Conservation (phyloP, 2,329 filamentous ascomycete genomes). For the Colletotrichum limetticola region DNA sequence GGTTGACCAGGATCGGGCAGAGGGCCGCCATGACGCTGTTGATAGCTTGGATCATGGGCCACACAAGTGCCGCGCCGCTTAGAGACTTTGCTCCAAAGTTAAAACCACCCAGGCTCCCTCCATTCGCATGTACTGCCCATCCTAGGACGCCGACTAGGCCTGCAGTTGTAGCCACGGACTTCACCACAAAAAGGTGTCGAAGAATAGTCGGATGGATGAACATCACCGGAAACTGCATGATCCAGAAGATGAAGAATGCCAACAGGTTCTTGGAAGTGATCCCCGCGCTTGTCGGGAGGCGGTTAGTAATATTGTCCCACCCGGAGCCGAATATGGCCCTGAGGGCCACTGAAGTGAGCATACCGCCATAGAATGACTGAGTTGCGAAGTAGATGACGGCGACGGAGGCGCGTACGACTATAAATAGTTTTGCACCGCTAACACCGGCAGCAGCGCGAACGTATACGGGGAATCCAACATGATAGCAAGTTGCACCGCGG, state of each 20-base stretch:
- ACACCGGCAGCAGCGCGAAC: constrained; percentile 46
- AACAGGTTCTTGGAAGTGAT: constrained; percentile 62
- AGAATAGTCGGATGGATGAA: constrained; percentile 61
- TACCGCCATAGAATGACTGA: constrained; percentile 47
- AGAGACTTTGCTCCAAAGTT: constrained; percentile 27
- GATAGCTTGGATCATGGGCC: constrained; percentile 52
- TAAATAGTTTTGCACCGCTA: constrained; percentile 51
- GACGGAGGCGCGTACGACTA: constrained; percentile 47
- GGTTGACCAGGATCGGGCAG: constrained; percentile 47
- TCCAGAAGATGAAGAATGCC: constrained; percentile 66
- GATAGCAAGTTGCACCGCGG: constrained; percentile 46
- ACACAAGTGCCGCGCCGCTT: constrained; percentile 42
- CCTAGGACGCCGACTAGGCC: constrained; percentile 49
- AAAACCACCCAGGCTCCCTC: constrained; percentile 42
- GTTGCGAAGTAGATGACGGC: constrained; percentile 52
- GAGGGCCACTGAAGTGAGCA: constrained; percentile 46
- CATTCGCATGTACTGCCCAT: constrained; percentile 63
- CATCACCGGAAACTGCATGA: constrained; percentile 59
- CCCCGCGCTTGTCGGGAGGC: constrained; percentile 56
- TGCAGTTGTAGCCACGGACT: constrained; percentile 55
- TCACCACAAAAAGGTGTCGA: constrained; percentile 57
- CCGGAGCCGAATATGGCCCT: constrained; percentile 50
- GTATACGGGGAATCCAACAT: constrained; percentile 49
- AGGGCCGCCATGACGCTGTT: constrained; percentile 53
- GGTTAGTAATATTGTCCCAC: constrained; percentile 56